phyloP scores from a whole-genome alignment of 371 early-diverging fungal genomes.

The Lichtheimia ornata region DNA sequence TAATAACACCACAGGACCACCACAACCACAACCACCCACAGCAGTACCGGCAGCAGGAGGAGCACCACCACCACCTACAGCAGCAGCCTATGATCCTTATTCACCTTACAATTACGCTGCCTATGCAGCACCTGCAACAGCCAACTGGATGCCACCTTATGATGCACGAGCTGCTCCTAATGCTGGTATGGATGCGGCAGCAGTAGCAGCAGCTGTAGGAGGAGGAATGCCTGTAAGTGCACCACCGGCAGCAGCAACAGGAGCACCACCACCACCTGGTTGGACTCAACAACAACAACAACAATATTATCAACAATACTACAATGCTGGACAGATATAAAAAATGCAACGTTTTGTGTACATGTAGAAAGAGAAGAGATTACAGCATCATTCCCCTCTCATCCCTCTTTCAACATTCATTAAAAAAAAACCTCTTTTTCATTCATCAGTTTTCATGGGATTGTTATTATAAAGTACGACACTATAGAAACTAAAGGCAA shows the following conservation, averaged over 20 bases:
- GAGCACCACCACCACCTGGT: neutral
- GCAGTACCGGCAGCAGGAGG: neutral
- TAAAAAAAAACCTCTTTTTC: too few relatives aligned
- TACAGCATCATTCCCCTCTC: too few relatives aligned
- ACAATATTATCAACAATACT: constrained; percentile 29
- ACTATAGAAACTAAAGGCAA: too few relatives aligned
- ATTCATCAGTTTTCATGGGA: too few relatives aligned
- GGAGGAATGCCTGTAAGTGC: neutral
- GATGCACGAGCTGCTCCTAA: constrained; percentile 13
- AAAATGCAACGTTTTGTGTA: neutral
- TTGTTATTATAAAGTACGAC: too few relatives aligned
- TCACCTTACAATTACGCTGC: constrained; percentile 13
- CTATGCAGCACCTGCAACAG: constrained; percentile 7
- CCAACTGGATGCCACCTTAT: constrained; percentile 22
- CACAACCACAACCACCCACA: neutral
- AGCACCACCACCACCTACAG: too few relatives aligned
- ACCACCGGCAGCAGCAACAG: constrained; percentile 2
- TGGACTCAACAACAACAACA: constrained; percentile 18
- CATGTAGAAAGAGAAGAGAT: neutral
- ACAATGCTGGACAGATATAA: constrained; percentile 26
- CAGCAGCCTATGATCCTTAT: constrained; percentile 20
- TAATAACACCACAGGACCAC: too few relatives aligned
- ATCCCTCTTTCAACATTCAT: too few relatives aligned
- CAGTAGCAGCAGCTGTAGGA: constrained; percentile 15
- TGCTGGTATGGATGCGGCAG: constrained; percentile 14